Percentiles rank a stretch among this genome's conserved stretches.
phyloP scores from a whole-genome alignment of 2,329 filamentous ascomycete genomes.

The Plectosphaerella cucumerina region DNA sequence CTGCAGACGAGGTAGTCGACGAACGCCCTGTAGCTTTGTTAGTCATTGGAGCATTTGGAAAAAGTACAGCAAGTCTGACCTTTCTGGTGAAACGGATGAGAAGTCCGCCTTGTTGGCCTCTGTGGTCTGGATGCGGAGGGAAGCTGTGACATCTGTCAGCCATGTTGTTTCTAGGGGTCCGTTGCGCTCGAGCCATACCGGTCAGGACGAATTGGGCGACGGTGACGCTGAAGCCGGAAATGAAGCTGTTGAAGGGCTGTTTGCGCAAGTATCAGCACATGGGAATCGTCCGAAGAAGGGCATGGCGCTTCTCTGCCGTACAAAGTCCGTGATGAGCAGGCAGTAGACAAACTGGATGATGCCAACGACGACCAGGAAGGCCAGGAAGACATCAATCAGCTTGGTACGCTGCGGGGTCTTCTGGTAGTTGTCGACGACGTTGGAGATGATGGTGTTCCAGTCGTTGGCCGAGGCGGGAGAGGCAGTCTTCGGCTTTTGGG shows the following conservation, averaged over 20 bases:
- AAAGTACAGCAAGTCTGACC: conserved; percentile 38
- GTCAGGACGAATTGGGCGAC: conserved; percentile 98
- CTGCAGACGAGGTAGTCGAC: conserved; percentile 95
- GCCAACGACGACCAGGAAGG: conserved; percentile 78
- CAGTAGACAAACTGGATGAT: conserved; percentile 94
- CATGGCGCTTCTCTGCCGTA: conserved; percentile 41
- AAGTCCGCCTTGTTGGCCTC: conserved; percentile 77
- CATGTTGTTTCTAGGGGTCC: neutral
- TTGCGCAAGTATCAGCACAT: conserved; percentile 13
- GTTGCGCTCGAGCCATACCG: conserved; percentile 46
- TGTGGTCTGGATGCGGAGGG: conserved; percentile 88
- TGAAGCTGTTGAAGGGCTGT: conserved; percentile 97
- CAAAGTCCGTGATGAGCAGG: conserved; percentile 87
- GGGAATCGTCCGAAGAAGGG: conserved; percentile 6
- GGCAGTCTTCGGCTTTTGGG: conserved; percentile 15
- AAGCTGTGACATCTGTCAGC: conserved; percentile 38
- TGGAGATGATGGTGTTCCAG: conserved; percentile 58
- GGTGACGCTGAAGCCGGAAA: conserved; percentile 89
- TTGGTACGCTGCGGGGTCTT: conserved; percentile 86
- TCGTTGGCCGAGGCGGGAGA: conserved; percentile 24
- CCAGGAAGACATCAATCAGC: conserved; percentile 88
- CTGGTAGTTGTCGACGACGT: conserved; percentile 75
- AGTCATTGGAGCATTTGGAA: conserved; percentile 8
- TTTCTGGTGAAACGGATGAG: conserved; percentile 71
- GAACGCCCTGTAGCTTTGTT: conserved; percentile 64